Base-by-base conservation (phyloP, 2,329 filamentous ascomycete genomes). In the Fusarium sp. region DNA sequence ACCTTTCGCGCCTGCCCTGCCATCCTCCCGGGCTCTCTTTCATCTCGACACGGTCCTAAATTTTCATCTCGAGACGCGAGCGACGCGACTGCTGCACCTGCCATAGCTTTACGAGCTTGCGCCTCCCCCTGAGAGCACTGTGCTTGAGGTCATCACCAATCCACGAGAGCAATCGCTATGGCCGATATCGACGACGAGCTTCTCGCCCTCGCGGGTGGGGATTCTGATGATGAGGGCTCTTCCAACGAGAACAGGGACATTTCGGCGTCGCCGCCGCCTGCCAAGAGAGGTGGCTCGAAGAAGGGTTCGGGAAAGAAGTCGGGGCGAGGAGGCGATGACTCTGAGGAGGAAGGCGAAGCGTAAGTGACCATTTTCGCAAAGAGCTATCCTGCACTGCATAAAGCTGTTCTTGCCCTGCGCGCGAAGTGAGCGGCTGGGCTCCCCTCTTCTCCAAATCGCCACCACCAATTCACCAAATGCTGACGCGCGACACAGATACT, bases 111-210 rank as follows among this genome's bases (percentile, higher is more conserved):
- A 48, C 69, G 20, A 67, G 33, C 50, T 54, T 54, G 50, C 39
- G 27, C 33, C 41, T 18, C 31, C 63, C 54, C 73, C 65, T 72
- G 56, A 78, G 67, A 62, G 65, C 45, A 60, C 60, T 43, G 62
- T 43, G 60, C 61, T 63, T 41, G 58, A 68, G 61, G 56, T 63
- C 29, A 45, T 60, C 65, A 29, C 68, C 35, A 31, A 50, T 56
- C 24, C 41, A 24, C 60, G 31, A 64, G 54, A 45, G 37, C 37
- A 65, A 31, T 67, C 71, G 88, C 75, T 79, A 97, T 98, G 95
- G 93, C 94, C 66, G 94, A 96, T 81, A 90, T 98, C 76, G 96
- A 98, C 82, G 95, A 96, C 79, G 96, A 98, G 86, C 92, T 98
- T 76, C 92, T 98, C 75, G 95, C 94, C 80, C 92, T 98, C 75